Percentiles rank a stretch among this genome's conserved stretches.
Evolutionary conservation across 768 basidiomycete genomes (phyloP).

Genomic region (Tubosaeta sp.): DNA sequence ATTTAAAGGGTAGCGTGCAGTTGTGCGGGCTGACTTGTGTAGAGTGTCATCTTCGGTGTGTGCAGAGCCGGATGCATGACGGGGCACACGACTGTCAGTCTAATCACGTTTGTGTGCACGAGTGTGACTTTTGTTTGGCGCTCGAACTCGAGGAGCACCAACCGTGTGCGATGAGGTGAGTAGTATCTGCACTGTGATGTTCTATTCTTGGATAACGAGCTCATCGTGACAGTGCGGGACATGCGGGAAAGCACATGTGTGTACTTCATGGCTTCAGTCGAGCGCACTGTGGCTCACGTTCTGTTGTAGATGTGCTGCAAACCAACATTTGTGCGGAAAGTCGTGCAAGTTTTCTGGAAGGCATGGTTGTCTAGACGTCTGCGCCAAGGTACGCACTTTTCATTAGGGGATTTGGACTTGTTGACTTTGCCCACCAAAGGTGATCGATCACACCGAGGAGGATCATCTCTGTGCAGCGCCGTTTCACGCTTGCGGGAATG

Average conservation of each 20-base stretch:
- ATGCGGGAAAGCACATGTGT: too few species aligned
- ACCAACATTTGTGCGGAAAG: constrained; percentile 52
- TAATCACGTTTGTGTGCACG: constrained; percentile 47
- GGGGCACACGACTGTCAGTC: too few species aligned
- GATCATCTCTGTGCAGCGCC: constrained; percentile 53
- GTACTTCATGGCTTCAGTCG: rapidly evolving
- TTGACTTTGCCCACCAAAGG: constrained; percentile 28
- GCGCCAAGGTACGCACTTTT: constrained; percentile 42
- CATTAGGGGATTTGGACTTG: not conserved
- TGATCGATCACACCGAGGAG: constrained; percentile 46
- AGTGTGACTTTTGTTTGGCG: constrained; percentile 39
- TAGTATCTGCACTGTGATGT: not conserved
- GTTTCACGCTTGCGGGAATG: too few species aligned
- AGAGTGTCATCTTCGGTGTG: too few species aligned
- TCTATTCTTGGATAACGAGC: not conserved
- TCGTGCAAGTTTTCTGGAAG: constrained; percentile 42
- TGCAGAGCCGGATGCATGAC: too few species aligned
- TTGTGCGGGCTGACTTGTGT: too few species aligned
- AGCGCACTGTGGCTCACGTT: not conserved
- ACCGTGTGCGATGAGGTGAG: constrained; percentile 47
- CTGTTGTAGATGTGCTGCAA: constrained; percentile 43
- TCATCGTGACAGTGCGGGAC: constrained; percentile 45
- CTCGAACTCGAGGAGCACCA: constrained; percentile 28
- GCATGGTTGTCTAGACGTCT: constrained; percentile 48
- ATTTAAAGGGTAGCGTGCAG: too few species aligned